A percentile compares a stretch with the other conserved stretches of the same genome.
Conservation (phyloP, 805 yeast species). For the Saccharomycopsis vini region DNA sequence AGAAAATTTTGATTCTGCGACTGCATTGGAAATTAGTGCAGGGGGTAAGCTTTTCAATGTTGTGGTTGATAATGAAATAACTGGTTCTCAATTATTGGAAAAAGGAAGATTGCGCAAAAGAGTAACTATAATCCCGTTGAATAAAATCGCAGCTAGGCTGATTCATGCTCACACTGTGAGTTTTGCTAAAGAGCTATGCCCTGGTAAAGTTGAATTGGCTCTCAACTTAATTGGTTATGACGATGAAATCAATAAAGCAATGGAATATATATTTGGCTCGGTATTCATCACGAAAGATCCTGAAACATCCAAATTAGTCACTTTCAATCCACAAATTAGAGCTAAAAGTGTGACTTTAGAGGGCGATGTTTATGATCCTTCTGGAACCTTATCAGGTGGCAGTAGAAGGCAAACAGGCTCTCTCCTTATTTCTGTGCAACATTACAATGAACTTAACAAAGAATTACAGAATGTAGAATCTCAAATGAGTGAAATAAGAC, state of each 20-base stretch:
- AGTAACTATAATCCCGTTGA: conserved; percentile 87
- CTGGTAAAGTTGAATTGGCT: conserved; percentile 85
- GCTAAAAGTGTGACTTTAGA: conserved; percentile 80
- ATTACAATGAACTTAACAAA: conserved; percentile 40
- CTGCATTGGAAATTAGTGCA: conserved; percentile 88
- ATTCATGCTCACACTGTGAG: conserved; percentile 44
- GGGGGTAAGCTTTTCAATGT: conserved; percentile 87
- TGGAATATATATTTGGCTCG: conserved; percentile 86
- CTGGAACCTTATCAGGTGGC: conserved; percentile 95
- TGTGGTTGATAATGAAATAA: conserved; percentile 78
- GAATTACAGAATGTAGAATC: conserved; percentile 34
- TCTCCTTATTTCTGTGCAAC: conserved; percentile 55
- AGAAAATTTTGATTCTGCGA: conserved; percentile 48
- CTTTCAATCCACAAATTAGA: conserved; percentile 74
- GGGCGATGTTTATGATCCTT: conserved; percentile 94
- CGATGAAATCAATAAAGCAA: conserved; percentile 61
- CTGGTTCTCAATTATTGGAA: conserved; percentile 77
- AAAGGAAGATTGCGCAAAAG: conserved; percentile 69
- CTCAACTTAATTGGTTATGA: conserved; percentile 71
- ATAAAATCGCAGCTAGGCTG: conserved; percentile 61
- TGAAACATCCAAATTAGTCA: conserved; percentile 78
- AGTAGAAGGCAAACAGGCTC: conserved; percentile 55
- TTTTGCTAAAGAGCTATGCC: conserved; percentile 68
- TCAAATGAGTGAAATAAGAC: conserved; percentile 33
- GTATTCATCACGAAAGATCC: conserved; percentile 86